Base-by-base conservation (phyloP, 1,139 yeast genomes). In the Suhomyces bribrorum region DNA sequence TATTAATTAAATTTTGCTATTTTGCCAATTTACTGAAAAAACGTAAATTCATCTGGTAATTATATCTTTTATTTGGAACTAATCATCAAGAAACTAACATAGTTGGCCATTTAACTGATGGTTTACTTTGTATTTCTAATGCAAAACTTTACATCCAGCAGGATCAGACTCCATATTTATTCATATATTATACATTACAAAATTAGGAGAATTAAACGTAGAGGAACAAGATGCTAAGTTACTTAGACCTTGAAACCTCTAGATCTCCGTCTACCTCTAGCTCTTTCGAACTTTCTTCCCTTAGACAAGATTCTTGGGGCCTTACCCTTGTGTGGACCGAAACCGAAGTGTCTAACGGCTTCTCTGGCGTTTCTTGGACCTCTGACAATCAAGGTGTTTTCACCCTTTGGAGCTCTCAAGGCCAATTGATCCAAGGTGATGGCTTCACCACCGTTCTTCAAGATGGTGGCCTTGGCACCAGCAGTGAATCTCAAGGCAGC, bases 281-380 rank as follows among this genome's bases (percentile, higher is more conserved):
- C 98, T 77, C 94, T 88, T 84, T 94, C 98, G 83, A 92, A 92
- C 81, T 92, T 94, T 83, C 97, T 92, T 73, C 98, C 98, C 76
- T 81, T 89, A 56, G 97, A 90, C 69, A 77, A 67, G 74, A 92
- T 85, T 82, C 95, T 89, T 78, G 99, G 99, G 66, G 97, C 98
- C 87, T 92, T 94, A 79, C 83, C 79, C 83, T 87, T 86, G 95
- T 94, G 97, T 67, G 98, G 99, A 79, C 98, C 98, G 77, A 92
- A 72, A 75, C 98, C 98, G 70, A 94, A 94, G 86, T 92, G 98
- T 83, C 97, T 88, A 64, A 88, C 97, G 64, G 98, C 96, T 81
- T 92, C 97, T 83, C 99, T 88, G 74, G 95, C 69, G 78, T 78
- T 81, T 86, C 97, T 88, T 79, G 97, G 95, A 72, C 99, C 99